Conservation (phyloP, 148 eudicot genomes). For the Bassia scoparia region DNA sequence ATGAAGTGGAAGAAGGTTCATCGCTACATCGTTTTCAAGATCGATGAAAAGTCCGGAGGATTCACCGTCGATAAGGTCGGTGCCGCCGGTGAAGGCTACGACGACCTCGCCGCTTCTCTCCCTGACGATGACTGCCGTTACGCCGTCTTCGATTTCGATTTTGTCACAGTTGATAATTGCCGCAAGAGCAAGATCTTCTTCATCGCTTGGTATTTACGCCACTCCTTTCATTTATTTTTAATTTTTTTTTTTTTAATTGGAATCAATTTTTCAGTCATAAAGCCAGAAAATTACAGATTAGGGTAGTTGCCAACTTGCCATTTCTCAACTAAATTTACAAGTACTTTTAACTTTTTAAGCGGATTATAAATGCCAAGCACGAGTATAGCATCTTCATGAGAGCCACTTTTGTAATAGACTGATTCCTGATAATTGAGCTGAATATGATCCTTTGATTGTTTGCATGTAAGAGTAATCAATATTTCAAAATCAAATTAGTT, state of each 20-base stretch:
- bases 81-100: constrained; percentile 60
- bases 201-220: constrained; percentile 75
- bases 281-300: no score
- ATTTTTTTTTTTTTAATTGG: neutral
- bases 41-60: constrained; percentile 63
- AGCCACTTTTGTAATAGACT: no score
- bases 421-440: no score
- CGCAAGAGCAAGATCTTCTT: constrained; percentile 98
- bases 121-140: constrained; percentile 89
- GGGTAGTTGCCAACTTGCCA: no score
- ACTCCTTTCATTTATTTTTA: neutral
- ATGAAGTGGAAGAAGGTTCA: constrained; percentile 97
- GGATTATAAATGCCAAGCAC: no score
- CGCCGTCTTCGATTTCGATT: constrained; percentile 86
- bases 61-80: constrained; percentile 89
- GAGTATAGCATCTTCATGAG: no score
- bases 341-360: no score
- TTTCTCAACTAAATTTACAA: no score
- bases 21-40: constrained; percentile 85
- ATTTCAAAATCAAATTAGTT: neutral
- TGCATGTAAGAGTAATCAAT: no score
- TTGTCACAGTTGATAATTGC: constrained; percentile 82
- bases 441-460: no score
- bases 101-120: constrained; percentile 72
- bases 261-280: no score